Evolutionary conservation across 2,329 filamentous ascomycete species (phyloP), one percentile per base, ranked within the genome.

Genomic region (Nothomitra cinnamomea): DNA sequence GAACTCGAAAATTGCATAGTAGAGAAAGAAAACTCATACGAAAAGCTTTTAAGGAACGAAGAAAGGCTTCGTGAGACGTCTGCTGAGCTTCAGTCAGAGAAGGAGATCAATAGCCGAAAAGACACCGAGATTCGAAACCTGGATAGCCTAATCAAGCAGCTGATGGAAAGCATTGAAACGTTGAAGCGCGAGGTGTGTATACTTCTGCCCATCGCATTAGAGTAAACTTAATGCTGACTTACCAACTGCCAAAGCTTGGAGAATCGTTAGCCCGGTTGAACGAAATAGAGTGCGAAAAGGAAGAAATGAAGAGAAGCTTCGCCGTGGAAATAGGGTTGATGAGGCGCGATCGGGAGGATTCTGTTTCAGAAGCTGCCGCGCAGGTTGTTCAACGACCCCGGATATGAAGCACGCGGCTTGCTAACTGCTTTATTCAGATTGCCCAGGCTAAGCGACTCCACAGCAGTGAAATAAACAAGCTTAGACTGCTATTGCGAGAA

Each of bases 111-210:
- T 21, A 22, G 42, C 17, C 53, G 55, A n/a, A 57, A 57, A 50
- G 45, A 60, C 35, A 53, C 60, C 3, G 60, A 65, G 19, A 57
- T 67, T 2, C 47, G 55, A 24, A 56, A 50, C 4, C 58, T 68
- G 8, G 54, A 59, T 25, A 53, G 55, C 21, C 56, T 60, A 25
- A 53, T 56, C n/a, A 50, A 53, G n/a, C 54, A 57, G 24, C 43
- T 65, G 2, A 58, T 36, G 21, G 32, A 25, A 22, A 51, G 55
- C 42, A 48, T 55, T 12, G 56, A 55, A 50, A 53, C 53, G 10
- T 48, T 51, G 25, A 53, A 55, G 24, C 51, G 43, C 35, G 49
- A 51, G 22, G 49, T 40, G 21, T 3, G 25, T 49, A 47, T 21
- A 5, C 21, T 41, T n/a, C 15, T 41, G 4, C 5, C 15, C 25